A percentile compares a stretch with the other conserved stretches of the same genome.
Conservation (phyloP, 805 yeast genomes). For the Ogataea degrootiae region DNA sequence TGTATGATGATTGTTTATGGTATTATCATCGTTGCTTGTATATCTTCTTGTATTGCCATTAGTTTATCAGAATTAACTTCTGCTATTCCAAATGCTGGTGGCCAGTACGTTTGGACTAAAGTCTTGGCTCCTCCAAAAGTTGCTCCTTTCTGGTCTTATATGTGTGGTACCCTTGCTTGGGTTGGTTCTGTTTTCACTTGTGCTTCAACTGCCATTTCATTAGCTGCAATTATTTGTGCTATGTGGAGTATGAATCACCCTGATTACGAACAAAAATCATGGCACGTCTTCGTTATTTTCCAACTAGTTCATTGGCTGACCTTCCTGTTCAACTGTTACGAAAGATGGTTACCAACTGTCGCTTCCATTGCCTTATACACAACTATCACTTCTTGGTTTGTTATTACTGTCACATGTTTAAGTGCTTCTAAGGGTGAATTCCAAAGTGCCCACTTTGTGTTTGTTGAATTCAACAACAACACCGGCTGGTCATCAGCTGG, state of each 20-base stretch:
- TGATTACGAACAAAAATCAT: conserved; percentile 36
- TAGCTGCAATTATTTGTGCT: conserved; percentile 50
- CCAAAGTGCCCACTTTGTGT: conserved; percentile 49
- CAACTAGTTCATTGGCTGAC: conserved; percentile 40
- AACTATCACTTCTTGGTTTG: conserved; percentile 47
- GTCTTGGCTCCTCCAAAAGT: conserved; percentile 45
- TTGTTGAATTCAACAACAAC: conserved; percentile 45
- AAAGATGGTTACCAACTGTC: conserved; percentile 45
- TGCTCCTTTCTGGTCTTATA: conserved; percentile 46
- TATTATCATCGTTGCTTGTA: conserved; percentile 43
- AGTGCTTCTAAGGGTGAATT: conserved; percentile 49
- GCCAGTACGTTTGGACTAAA: conserved; percentile 57
- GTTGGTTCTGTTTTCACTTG: conserved; percentile 58
- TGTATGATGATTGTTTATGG: conserved; percentile 56
- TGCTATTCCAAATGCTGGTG: conserved; percentile 54
- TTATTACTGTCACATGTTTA: conserved; percentile 50
- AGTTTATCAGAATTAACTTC: conserved; percentile 50
- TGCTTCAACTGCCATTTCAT: conserved; percentile 53
- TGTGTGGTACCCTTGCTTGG: conserved; percentile 62
- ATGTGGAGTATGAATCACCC: conserved; percentile 32
- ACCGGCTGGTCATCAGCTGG: conserved; percentile 60
- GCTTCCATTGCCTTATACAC: conserved; percentile 46
- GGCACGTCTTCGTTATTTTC: conserved; percentile 53
- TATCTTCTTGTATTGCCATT: conserved; percentile 44
- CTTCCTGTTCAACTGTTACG: conserved; percentile 47